Base-by-base conservation (phyloP, 495 filamentous ascomycete genomes). In the Aeminium ludgeri region DNA sequence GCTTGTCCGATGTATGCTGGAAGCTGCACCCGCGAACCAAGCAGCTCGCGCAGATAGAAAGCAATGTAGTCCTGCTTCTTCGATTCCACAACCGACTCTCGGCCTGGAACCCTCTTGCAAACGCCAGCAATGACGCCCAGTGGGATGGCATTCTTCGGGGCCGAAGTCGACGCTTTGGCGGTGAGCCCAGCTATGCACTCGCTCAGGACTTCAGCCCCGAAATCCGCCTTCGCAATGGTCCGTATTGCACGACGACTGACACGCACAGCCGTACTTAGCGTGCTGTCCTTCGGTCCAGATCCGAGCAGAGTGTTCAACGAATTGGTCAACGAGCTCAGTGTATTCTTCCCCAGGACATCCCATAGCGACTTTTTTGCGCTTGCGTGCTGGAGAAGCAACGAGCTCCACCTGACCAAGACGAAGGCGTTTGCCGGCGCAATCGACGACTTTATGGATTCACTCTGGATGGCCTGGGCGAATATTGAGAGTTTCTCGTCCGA, bases 351-450 rank as follows among this genome's bases (percentile, higher is more conserved):
- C 50, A 69, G 73, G 37, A 66, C 64, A n/a, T 80, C 66, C 69
- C 81, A 83, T 30, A 56, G 57, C 31, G 63, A 55, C 60, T 57
- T 20, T 56, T 64, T 43, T 55, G 70, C 42, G 40, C 56, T 67
- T 32, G 68, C 57, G 36, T 72, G 64, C 52, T 80, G 74, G 31
- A 89, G 61, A 10, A 92, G 59, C 44, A 86, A 55, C 35, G 75
- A 81, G 55, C 77, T 82, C 89, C 86, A 97, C 53, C 87, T 81
- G 10, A 87, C 64, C 46, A 97, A 64, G n/a, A 92, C 81, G 51
- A 94, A 86, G 1, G 85, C 82, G 53, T 74, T 85, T 17, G 72
- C 69, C 1, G 82, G 61, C 17, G 87, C 81, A 46, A 96, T 72
- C 20, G 72, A 74, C 3, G 63, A 55, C 55, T 91, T 94, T 30